Evolutionary conservation across 2,329 filamentous ascomycete genomes (phyloP).

Genomic region (Botrytis pseudocinerea): DNA sequence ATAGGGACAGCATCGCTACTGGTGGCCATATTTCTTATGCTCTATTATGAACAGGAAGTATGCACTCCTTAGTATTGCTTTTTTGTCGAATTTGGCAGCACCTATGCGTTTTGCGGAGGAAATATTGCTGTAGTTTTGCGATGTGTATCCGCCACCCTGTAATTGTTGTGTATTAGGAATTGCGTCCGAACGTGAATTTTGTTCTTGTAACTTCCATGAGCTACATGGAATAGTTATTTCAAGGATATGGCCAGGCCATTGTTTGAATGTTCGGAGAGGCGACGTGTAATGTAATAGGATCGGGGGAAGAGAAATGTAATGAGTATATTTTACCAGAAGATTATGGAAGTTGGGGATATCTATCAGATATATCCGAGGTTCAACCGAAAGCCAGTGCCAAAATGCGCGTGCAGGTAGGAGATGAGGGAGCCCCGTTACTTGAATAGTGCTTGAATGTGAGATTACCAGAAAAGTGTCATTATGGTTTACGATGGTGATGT

Average conservation of each 20-base stretch:
- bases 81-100: neutral
- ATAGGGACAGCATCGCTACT: neutral
- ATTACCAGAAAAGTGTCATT: neutral
- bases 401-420: neutral
- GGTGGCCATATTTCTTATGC: neutral
- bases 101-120: neutral
- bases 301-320: neutral
- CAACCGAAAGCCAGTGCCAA: slow-evolving; percentile 4
- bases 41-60: too few relatives aligned
- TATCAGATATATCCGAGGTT: neutral
- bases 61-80: neutral
- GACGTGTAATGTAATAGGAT: neutral
- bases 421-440: neutral
- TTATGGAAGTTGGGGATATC: neutral
- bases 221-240: slow-evolving; percentile 25
- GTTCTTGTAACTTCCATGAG: slow-evolving; percentile 17
- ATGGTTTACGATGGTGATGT: neutral
- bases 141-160: neutral
- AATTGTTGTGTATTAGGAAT: neutral
- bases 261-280: neutral
- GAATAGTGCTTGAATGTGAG: neutral
- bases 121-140: neutral
- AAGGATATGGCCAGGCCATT: slow-evolving; percentile 42
- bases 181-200: neutral
- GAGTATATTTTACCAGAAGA: neutral